Evolutionary conservation across 2,329 filamentous ascomycete species (phyloP), one percentile per base, ranked within the genome.

Genomic region (Monilinia polystroma): DNA sequence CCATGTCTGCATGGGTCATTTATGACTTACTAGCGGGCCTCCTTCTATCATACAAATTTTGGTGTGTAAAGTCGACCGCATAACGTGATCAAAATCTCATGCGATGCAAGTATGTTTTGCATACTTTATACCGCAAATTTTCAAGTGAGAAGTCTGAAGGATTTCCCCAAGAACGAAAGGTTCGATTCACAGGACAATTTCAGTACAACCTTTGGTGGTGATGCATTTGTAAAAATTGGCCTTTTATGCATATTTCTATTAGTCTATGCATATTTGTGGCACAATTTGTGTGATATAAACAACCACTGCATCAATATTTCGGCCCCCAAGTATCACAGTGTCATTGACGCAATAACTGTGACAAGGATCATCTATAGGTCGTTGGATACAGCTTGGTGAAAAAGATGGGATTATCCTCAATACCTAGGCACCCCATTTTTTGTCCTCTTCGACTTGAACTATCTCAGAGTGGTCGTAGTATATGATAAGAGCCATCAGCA

Each of bases 41-140:
- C 68, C 49, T 53, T 70, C 57, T 67, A 62, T 49, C 70, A 73
- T 71, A 72, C 69, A 73, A 73, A 72, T 72, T 73, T 72, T 49
- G 63, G 57, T 74, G 70, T 18, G 47, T 51, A 23, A 35, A 67
- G 65, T 70, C 70, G 72, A 73, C 72, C 73, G 73, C 73, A 63
- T 74, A 74, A 74, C 73, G 70, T 75, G 73, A 74, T 69, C 52
- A 64, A 68, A 69, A 64, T 69, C 52, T 66, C 47, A 71, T 75
- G 73, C 71, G 69, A 70, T 71, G 71, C 71, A 72, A 69, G 68
- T 74, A 74, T 75, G 73, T 74, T 69, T 66, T 74, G 71, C 73
- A 74, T 74, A 53, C 57, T 68, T 68, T 14, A 51, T 68, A n/a
- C n/a, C 69, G 70, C 43, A 59, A 23, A 23, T 38, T 32, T 35